These are phyloP conservation scores for Monilinia polystroma DNA, from an alignment of 2,329 filamentous ascomycete genomes.

Conservation along the genomic window DNA sequence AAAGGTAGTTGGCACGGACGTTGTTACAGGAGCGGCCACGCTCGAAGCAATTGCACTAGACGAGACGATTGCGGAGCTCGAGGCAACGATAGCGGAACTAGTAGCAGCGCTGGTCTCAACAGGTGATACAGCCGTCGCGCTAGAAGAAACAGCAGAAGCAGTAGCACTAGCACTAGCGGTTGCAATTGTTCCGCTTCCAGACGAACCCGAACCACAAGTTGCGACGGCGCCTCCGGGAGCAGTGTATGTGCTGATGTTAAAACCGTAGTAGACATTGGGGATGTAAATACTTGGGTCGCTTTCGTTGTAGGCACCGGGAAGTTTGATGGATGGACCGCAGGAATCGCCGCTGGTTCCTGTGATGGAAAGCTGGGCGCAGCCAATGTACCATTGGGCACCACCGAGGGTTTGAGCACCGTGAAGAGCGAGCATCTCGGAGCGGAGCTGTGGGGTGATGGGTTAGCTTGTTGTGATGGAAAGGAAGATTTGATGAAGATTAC, in stretches of 20 bases:
- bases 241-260: conserved; percentile 30
- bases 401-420: conserved; percentile 31
- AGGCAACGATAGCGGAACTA: background rate
- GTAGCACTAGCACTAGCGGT: background rate
- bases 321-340: conserved; percentile 30
- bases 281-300: conserved; percentile 33
- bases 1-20: background rate
- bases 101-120: too few relatives aligned
- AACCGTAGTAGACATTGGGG: conserved; percentile 32
- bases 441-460: conserved; percentile 23
- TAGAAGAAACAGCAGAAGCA: background rate
- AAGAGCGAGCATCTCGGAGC: conserved; percentile 36
- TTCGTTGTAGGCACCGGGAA: conserved; percentile 32
- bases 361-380: conserved; percentile 34
- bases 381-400: conserved; percentile 35
- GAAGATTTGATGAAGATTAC: background rate
- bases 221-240: conserved; percentile 33
- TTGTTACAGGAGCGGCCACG: background rate
- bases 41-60: background rate
- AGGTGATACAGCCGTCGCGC: background rate
- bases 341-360: conserved; percentile 28
- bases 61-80: background rate
- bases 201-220: conserved; percentile 14
- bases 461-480: background rate
- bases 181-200: background rate